Base-by-base conservation (phyloP, 2,329 filamentous ascomycete species). In the Pyrenophora teres region DNA sequence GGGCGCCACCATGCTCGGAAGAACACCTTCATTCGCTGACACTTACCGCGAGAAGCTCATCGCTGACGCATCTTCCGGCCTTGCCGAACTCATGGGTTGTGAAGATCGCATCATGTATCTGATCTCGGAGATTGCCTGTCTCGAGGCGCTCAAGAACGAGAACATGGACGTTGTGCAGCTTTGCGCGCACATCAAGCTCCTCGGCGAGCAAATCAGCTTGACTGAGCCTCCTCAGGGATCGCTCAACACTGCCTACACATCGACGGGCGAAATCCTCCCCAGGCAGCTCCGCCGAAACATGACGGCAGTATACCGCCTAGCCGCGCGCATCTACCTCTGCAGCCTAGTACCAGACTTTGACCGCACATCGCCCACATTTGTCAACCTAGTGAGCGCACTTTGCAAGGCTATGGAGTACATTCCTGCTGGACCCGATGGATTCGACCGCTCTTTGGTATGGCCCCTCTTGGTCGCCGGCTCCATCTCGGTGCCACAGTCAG, bases 71-170 rank as follows among this genome's bases (percentile, higher is more conserved):
- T 77, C 78, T 2, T 89, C 90, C 8, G 94, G 94, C 9, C 83
- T 99, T 32, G 87, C 88, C 46, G 92, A 96, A 78, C 83, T 97
- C 44, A 97, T 97, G 92, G 94, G 94, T 63, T 97, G 94, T 74
- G 93, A 97, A 59, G 94, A 99, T 76, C 86, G 87, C 18, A 89
- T 97, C 76, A 97, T 99, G 92, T 97, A 96, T 74, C 81, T 97
- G 65, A 96, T 99, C 72, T 96, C 92, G 2, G 94, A 99, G 77
- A 96, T 97, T 65, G 90, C 93, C 47, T 97, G 94, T 75, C 85
- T 99, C 46, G 94, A 97, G 73, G 89, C 90, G 3, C 84, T 97
- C 59, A 95, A 94, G 80, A 78, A 81, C 33, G 89, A 74, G 56
- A 70, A 89, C 63, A 91, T 94, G 64, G 89, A 96, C 63, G 87